These are phyloP conservation scores for Saccharomycopsis olivae DNA, from an alignment of 805 yeast species.

Conservation along the genomic window DNA sequence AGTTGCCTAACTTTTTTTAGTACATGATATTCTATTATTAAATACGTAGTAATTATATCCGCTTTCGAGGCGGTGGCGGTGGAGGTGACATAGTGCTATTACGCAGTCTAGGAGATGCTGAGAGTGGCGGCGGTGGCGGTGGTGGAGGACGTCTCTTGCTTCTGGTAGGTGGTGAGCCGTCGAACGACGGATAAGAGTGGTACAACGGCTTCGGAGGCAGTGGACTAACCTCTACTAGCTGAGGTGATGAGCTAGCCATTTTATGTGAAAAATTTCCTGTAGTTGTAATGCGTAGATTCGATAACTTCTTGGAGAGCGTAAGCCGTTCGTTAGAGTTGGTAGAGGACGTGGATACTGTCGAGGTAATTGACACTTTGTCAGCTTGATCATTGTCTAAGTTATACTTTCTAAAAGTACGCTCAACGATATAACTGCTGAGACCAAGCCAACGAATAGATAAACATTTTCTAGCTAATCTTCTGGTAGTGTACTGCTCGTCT, in stretches of 20 bases:
- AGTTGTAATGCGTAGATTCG: conserved; percentile 15
- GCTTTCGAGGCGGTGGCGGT: neutral
- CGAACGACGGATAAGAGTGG: too few relatives aligned
- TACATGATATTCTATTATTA: too few relatives aligned
- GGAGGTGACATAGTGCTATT: neutral
- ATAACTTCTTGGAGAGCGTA: conserved; percentile 14
- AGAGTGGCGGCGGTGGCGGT: neutral
- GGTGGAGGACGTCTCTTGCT: neutral
- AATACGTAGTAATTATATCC: too few relatives aligned
- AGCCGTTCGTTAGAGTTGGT: too few relatives aligned
- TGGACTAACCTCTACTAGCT: too few relatives aligned
- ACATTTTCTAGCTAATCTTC: conserved; percentile 16
- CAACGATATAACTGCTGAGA: conserved; percentile 10
- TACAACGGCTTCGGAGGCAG: too few relatives aligned
- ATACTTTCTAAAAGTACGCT: neutral
- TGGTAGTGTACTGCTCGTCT: conserved; percentile 4
- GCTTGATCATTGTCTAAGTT: neutral
- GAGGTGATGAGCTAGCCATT: too few relatives aligned
- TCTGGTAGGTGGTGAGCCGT: too few relatives aligned
- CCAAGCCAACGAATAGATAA: conserved; percentile 14
- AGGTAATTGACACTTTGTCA: conserved; percentile 9
- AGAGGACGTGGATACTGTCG: conserved; percentile 15
- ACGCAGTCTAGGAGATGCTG: neutral
- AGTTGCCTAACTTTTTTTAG: neutral
- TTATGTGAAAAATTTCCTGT: too few relatives aligned